A percentile compares a stretch with the other conserved stretches of the same genome.
These are phyloP conservation scores for Trichosporon sp. DNA, from an alignment of 1,284 basidiomycete genomes.

Conservation along the genomic window DNA sequence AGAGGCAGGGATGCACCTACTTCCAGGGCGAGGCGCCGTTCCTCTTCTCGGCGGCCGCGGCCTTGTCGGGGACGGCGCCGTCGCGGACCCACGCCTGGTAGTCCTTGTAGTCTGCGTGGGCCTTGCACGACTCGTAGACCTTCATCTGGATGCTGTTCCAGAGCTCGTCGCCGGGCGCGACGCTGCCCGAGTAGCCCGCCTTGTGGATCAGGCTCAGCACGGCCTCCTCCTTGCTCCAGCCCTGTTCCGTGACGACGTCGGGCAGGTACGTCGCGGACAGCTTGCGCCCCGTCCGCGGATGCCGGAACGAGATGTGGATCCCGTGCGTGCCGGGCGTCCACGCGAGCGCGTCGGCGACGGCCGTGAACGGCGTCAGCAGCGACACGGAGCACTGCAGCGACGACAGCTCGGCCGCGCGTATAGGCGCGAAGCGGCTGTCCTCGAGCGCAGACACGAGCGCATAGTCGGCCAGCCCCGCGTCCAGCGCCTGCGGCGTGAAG, in stretches of 20 bases:
- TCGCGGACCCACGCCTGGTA: conserved; percentile 49
- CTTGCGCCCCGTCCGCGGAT: conserved; percentile 58
- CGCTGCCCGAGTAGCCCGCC: conserved; percentile 77
- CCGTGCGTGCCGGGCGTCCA: conserved; percentile 92
- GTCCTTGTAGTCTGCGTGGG: conserved; percentile 67
- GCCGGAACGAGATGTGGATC: conserved; percentile 80
- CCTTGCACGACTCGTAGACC: conserved; percentile 79
- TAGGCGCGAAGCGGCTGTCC: conserved; percentile 57
- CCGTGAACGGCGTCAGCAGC: conserved; percentile 86
- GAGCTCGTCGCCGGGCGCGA: conserved; percentile 63
- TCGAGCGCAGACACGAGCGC: conserved; percentile 64
- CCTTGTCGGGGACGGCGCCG: background rate
- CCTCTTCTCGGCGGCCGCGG: background rate
- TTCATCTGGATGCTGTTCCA: conserved; percentile 70
- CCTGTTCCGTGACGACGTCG: conserved; percentile 85
- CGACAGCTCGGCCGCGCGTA: conserved; percentile 70
- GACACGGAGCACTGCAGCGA: conserved; percentile 75
- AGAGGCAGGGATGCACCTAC: conserved; percentile 11
- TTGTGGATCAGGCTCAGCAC: conserved; percentile 88
- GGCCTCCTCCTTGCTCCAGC: conserved; percentile 85
- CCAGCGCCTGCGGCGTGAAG: conserved; percentile 73
- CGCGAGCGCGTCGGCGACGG: conserved; percentile 76
- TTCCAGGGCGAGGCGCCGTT: conserved; percentile 1
- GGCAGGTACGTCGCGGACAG: conserved; percentile 93
- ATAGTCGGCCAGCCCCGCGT: conserved; percentile 78